Conservation (phyloP, 1,284 basidiomycete genomes). For the Pascua guehoae region DNA sequence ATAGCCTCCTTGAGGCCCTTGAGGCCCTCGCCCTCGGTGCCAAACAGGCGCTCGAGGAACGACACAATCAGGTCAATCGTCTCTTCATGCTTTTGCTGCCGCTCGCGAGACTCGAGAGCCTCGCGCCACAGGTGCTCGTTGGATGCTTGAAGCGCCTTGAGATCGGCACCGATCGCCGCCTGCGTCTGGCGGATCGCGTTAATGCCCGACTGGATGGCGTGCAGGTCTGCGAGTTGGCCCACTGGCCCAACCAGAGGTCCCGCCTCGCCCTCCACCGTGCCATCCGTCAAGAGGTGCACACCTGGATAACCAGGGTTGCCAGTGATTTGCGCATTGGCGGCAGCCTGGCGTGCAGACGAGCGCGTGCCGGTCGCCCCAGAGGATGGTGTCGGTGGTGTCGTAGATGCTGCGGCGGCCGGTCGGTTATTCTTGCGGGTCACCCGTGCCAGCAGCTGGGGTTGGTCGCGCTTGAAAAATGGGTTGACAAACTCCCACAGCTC, state of each 20-base stretch:
- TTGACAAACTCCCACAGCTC: conserved; percentile 95
- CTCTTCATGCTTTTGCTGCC: conserved; percentile 87
- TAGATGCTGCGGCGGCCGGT: conserved; percentile 24
- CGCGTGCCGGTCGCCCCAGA: conserved; percentile 25
- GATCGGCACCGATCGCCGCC: conserved; percentile 77
- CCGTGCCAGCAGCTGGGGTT: conserved; percentile 83
- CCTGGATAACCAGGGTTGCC: conserved; percentile 11
- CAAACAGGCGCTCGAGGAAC: conserved; percentile 91
- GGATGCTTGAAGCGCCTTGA: conserved; percentile 80
- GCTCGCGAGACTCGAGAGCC: conserved; percentile 69
- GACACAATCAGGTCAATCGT: conserved; percentile 95
- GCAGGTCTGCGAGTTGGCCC: conserved; percentile 36
- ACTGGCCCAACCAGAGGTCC: conserved; percentile 25
- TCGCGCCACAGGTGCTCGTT: conserved; percentile 93
- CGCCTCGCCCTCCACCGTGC: conserved; percentile 40
- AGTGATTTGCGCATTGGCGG: conserved; percentile 8
- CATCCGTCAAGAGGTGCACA: conserved; percentile 42
- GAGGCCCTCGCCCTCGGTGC: conserved; percentile 51
- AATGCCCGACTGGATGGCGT: conserved; percentile 61
- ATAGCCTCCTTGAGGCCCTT: conserved; percentile 44
- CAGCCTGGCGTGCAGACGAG: conserved; percentile 30
- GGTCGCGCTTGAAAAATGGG: conserved; percentile 80
- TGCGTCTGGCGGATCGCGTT: conserved; percentile 88
- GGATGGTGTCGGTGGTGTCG: conserved; percentile 5
- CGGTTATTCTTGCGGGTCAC: conserved; percentile 72